phyloP scores from a whole-genome alignment of 2,329 filamentous ascomycete genomes.

The Cordyceps farinosa region DNA sequence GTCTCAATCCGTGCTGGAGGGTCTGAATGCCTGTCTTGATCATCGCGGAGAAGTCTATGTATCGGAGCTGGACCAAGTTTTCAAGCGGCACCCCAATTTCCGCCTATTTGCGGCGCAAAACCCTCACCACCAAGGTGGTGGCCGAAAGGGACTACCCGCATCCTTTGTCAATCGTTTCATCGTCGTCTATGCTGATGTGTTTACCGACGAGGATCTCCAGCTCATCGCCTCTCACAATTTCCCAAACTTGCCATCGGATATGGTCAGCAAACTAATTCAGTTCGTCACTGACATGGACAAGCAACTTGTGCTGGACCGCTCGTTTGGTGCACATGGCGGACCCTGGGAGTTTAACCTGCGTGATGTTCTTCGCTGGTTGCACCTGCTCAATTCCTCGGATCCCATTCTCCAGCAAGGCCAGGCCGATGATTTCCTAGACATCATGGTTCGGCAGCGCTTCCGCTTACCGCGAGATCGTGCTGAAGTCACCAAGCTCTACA shows the following conservation, averaged over 20 bases:
- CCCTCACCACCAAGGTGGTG: slow-evolving; percentile 93
- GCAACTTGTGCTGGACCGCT: slow-evolving; percentile 58
- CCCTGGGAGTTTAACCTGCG: slow-evolving; percentile 97
- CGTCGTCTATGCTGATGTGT: slow-evolving; percentile 92
- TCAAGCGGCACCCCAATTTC: slow-evolving; percentile 84
- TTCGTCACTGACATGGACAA: slow-evolving; percentile 81
- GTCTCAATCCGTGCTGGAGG: slow-evolving; percentile 93
- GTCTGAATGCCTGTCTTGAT: slow-evolving; percentile 92
- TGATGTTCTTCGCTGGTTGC: slow-evolving; percentile 84
- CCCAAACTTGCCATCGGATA: slow-evolving; percentile 55
- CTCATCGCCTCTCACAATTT: slow-evolving; percentile 79
- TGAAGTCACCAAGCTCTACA: slow-evolving; percentile 64
- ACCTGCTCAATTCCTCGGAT: slow-evolving; percentile 52
- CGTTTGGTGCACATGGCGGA: slow-evolving; percentile 61
- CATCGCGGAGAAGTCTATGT: slow-evolving; percentile 95
- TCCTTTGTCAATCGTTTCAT: slow-evolving; percentile 99
- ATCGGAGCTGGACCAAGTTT: slow-evolving; percentile 90
- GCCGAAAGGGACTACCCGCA: slow-evolving; percentile 86
- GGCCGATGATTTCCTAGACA: slow-evolving; percentile 71
- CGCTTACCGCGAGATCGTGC: slow-evolving; percentile 65
- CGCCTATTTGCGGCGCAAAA: slow-evolving; percentile 97
- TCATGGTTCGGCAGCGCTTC: slow-evolving; percentile 86
- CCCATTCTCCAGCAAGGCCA: slow-evolving; percentile 58
- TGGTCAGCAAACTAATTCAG: slow-evolving; percentile 65
- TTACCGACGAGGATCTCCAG: slow-evolving; percentile 74